phyloP scores from a whole-genome alignment of 352 stramenopile genomes.

The Pythium sukuiense region DNA sequence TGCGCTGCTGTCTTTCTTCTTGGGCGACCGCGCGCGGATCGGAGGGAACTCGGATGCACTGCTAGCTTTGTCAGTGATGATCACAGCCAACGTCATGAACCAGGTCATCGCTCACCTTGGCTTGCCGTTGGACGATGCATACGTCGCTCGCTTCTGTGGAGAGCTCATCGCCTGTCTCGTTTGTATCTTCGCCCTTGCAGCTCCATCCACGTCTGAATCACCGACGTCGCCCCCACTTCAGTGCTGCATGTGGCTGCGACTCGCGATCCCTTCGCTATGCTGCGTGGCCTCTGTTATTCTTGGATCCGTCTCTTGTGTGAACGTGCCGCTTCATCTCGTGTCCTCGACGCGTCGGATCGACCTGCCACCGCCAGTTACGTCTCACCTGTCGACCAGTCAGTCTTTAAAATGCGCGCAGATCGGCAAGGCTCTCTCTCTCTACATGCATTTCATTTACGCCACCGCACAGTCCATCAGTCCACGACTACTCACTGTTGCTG shows the following conservation, averaged over 20 bases:
- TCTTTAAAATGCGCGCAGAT: not conserved
- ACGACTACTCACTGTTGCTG: not conserved
- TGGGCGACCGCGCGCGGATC: conserved; percentile 27
- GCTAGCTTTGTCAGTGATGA: not conserved
- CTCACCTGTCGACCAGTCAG: conserved; percentile 7
- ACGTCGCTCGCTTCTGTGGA: conserved; percentile 6
- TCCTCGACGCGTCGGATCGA: conserved; percentile 3
- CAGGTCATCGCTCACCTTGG: not conserved
- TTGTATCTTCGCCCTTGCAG: not conserved
- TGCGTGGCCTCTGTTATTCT: conserved; percentile 9
- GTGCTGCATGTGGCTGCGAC: not conserved
- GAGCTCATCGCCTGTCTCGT: conserved; percentile 8
- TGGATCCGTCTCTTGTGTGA: not conserved
- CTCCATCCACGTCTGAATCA: not conserved
- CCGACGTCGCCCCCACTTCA: not conserved
- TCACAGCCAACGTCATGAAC: not conserved
- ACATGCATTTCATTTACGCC: conserved; percentile 3
- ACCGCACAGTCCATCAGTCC: not conserved
- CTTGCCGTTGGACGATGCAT: not conserved
- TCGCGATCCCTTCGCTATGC: not conserved
- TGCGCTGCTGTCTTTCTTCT: conserved; percentile 18
- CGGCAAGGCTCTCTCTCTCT: not conserved
- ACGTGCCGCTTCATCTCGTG: not conserved
- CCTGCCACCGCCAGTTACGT: conserved; percentile 4
- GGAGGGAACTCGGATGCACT: conserved; percentile 19